Evolutionary conservation across 345 rosid genomes (phyloP), one percentile per base, ranked within the genome.

Genomic region (Gossypium bickii): DNA sequence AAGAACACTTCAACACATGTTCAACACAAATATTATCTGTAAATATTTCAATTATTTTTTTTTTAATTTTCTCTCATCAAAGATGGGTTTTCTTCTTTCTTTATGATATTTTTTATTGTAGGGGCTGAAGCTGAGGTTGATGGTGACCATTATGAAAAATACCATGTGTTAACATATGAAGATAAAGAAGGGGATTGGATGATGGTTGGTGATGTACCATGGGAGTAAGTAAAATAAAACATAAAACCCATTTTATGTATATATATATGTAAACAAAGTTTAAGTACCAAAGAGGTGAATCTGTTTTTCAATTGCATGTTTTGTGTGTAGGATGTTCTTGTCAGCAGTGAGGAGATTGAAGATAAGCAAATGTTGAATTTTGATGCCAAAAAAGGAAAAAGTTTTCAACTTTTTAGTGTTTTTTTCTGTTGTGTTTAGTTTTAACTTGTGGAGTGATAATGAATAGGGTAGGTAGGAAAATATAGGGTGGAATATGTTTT

Each of bases 151-250:
- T 70, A 70, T 16, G 88, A 80, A 71, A 86, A 88, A 57, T 84
- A 82, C 57, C 97, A 92, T 78, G 98, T 94, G 51, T 75, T 94
- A 76, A 91, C 97, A 16, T 94, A 94, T 68, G 98, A 93, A 61
- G 98, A 94, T 80, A 89, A 84, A 80, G 98, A 94, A 87, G 98
- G 98, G 12, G 98, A 94, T 56, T 94, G 98, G 98, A 80, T 94
- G 90, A 94, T 94, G 87, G 98, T 92, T 82, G 98, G 98, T 10
- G 98, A 94, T 86, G 97, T 94, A 81, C 98, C 97, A n/a, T 94
- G 98, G 98, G 97, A 92, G 97, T 94, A 85, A 86, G 98, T 74
- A 27, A 74, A 34, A 44, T 2, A 10, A 48, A 48, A 48, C 12
- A 48, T 15, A 48, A 48, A 51, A 51, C 56, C 56, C 7, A 49